Evolutionary conservation across 2,329 filamentous ascomycete species (phyloP).

Genomic region (Cryoendolithus antarcticus): DNA sequence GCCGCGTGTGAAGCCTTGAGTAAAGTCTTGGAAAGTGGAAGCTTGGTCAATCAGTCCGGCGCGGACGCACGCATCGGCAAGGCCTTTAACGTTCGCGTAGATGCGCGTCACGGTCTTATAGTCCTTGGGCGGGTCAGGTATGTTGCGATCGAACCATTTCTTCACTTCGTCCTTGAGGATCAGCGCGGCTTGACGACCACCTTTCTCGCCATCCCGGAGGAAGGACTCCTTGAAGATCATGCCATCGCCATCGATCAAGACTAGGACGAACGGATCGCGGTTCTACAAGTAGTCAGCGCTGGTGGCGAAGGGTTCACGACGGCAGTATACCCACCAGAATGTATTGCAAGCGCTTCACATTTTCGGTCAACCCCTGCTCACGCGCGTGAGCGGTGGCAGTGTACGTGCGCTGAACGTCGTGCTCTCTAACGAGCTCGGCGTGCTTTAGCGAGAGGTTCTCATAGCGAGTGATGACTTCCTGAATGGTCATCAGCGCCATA

Average conservation of each 20-base stretch:
- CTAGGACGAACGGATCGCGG: slow-evolving; percentile 45
- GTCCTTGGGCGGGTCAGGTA: slow-evolving; percentile 22
- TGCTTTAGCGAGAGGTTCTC: slow-evolving; percentile 24
- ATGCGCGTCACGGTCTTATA: slow-evolving; percentile 36
- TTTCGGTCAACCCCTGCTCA: slow-evolving; percentile 8
- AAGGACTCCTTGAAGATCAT: slow-evolving; percentile 30
- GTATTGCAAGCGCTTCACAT: slow-evolving; percentile 11
- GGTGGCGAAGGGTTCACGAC: not conserved
- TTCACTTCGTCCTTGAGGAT: slow-evolving; percentile 39
- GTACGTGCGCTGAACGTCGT: slow-evolving; percentile 15
- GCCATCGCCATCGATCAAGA: slow-evolving; percentile 51
- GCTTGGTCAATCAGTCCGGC: not conserved
- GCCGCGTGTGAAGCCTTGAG: slow-evolving; percentile 44
- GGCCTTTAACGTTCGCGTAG: slow-evolving; percentile 33
- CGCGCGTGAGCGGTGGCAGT: slow-evolving; percentile 12
- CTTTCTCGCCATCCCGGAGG: slow-evolving; percentile 30
- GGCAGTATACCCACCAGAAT: slow-evolving; percentile 15
- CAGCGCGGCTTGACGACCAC: slow-evolving; percentile 43
- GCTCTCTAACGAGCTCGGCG: slow-evolving; percentile 15
- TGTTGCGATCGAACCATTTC: slow-evolving; percentile 25
- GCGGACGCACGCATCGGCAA: slow-evolving; percentile 29
- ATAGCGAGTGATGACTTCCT: slow-evolving; percentile 31
- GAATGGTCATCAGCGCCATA: slow-evolving; percentile 3
- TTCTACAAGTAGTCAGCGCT: slow-evolving; percentile 19
- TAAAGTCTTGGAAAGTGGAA: slow-evolving; percentile 36